Percentiles rank a stretch among this genome's conserved stretches.
Evolutionary conservation across 805 yeast genomes (phyloP).

Genomic region (Scheffersomyces lignosus): DNA sequence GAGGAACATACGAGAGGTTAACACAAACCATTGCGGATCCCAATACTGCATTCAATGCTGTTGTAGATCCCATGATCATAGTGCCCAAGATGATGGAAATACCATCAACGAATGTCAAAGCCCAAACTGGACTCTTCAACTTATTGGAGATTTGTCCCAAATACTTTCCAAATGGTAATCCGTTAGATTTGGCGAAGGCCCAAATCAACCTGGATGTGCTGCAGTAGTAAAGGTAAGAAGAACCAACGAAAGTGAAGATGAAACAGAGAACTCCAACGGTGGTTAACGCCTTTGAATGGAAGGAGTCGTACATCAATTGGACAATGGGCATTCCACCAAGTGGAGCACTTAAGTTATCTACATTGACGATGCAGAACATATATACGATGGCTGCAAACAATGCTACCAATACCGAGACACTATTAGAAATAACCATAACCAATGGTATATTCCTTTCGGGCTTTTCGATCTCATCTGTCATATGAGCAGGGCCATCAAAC

Average conservation of each 20-base stretch:
- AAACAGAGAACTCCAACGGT: constrained; percentile 21
- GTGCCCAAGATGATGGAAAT: constrained; percentile 24
- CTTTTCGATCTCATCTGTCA: constrained; percentile 32
- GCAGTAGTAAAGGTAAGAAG: constrained; percentile 20
- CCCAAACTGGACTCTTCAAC: constrained; percentile 24
- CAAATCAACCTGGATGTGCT: constrained; percentile 32
- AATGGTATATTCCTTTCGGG: constrained; percentile 32
- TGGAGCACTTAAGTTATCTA: constrained; percentile 14
- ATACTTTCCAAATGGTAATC: constrained; percentile 28
- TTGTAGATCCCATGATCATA: constrained; percentile 26
- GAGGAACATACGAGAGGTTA: constrained; percentile 29
- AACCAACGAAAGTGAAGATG: constrained; percentile 17
- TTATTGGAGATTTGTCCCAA: constrained; percentile 22
- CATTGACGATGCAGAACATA: constrained; percentile 21
- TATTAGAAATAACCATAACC: constrained; percentile 30
- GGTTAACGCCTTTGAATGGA: constrained; percentile 23
- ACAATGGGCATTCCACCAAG: constrained; percentile 24
- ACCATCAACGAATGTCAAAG: constrained; percentile 19
- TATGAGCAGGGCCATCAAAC: constrained; percentile 34
- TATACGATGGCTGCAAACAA: constrained; percentile 31
- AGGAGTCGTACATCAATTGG: constrained; percentile 22
- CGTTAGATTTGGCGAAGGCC: constrained; percentile 36
- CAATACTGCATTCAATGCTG: constrained; percentile 32
- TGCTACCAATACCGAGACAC: constrained; percentile 25
- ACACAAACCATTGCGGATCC: constrained; percentile 30